These are phyloP conservation scores for Arctium minus DNA, from an alignment of 129 eudicot species.

Conservation along the genomic window DNA sequence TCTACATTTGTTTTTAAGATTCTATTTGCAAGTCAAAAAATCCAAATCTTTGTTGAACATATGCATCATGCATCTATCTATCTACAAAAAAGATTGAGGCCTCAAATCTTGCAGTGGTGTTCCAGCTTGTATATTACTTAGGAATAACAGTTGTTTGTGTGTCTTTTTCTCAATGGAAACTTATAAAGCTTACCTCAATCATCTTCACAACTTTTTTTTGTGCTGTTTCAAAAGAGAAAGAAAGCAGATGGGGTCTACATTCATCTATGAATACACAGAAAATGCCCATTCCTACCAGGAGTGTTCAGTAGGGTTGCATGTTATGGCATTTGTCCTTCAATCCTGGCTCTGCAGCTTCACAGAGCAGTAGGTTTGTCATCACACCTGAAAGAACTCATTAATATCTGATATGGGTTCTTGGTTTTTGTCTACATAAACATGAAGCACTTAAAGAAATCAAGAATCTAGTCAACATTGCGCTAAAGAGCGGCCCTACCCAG, in stretches of 20 bases:
- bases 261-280: constrained; percentile 3
- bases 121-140: constrained; percentile 33
- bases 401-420: constrained; percentile 13
- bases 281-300: constrained; percentile 36
- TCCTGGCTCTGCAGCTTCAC: constrained; percentile 20
- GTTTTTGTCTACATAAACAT: background rate
- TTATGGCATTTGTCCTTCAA: constrained; percentile 21
- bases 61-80: constrained; percentile 1
- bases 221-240: background rate
- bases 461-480: background rate
- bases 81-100: constrained; percentile 6
- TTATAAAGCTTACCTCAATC: constrained; percentile 9
- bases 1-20: constrained; percentile 32
- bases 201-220: constrained; percentile 10
- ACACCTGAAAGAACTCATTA: constrained; percentile 8
- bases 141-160: constrained; percentile 22
- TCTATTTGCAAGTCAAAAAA: constrained; percentile 29
- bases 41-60: constrained; percentile 22
- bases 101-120: constrained; percentile 23
- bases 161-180: constrained; percentile 16
- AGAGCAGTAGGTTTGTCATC: background rate
- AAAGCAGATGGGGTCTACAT: constrained; percentile 1
- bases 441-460: background rate
- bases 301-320: constrained; percentile 33
- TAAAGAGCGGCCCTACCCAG: background rate